Percentiles rank a stretch among this genome's conserved stretches.
Evolutionary conservation across 305 asterid genomes (phyloP).

Genomic region (Caryopteris hybrid): DNA sequence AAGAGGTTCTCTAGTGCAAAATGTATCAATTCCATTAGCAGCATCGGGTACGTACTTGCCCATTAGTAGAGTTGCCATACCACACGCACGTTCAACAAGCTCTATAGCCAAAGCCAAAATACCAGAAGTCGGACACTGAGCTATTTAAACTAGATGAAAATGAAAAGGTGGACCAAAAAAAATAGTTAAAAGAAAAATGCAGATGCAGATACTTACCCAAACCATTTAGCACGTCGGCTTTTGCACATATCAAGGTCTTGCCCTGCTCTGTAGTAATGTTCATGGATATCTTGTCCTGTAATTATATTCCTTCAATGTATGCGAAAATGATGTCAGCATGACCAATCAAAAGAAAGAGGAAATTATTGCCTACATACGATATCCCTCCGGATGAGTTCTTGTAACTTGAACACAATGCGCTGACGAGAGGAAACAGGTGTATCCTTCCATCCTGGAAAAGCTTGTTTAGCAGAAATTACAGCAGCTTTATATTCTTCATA

Average conservation of each 20-base stretch:
- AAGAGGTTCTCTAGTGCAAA: constrained; percentile 43
- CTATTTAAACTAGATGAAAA: not conserved
- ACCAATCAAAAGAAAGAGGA: not conserved
- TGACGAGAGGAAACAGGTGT: constrained; percentile 37
- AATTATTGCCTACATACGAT: constrained; percentile 22
- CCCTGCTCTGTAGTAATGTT: constrained; percentile 41
- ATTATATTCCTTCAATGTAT: constrained; percentile 10
- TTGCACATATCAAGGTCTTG: constrained; percentile 36
- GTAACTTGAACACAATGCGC: constrained; percentile 35
- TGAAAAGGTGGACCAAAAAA: not conserved
- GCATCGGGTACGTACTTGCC: constrained; percentile 42
- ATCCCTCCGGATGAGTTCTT: constrained; percentile 34
- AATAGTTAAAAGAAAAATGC: not conserved
- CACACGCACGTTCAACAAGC: constrained; percentile 48
- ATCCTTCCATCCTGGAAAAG: constrained; percentile 38
- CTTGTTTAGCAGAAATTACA: constrained; percentile 39
- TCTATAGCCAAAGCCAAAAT: constrained; percentile 27
- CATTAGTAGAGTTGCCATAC: constrained; percentile 36
- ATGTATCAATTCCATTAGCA: constrained; percentile 37
- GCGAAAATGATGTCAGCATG: constrained; percentile 5
- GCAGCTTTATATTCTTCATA: constrained; percentile 42
- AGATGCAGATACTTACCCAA: constrained; percentile 27
- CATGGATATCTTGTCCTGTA: constrained; percentile 37
- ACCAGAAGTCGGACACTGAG: not conserved
- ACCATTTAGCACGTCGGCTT: constrained; percentile 39